A percentile compares a stretch with the other conserved stretches of the same genome.
phyloP scores from a whole-genome alignment of 1,284 basidiomycete species.

The Tilletiopsis washingtonensis region DNA sequence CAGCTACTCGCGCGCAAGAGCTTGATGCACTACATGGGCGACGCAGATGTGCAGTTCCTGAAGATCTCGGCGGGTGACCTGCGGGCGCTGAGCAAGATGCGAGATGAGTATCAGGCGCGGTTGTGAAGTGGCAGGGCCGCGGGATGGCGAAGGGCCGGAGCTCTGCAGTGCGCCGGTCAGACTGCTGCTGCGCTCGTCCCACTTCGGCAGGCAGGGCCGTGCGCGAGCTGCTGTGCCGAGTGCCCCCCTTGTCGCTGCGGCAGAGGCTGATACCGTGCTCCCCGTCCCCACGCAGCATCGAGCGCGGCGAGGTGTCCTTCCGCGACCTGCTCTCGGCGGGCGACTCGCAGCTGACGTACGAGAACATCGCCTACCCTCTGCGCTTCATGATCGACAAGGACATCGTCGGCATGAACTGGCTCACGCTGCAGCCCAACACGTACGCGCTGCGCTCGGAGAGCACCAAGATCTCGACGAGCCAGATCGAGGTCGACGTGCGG shows the following conservation, averaged over 20 bases:
- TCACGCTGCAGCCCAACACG: constrained; percentile 29
- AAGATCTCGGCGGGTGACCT: constrained; percentile 39
- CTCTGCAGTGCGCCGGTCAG: too few species aligned
- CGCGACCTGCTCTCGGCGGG: constrained; percentile 40
- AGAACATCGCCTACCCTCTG: constrained; percentile 44
- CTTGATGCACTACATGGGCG: constrained; percentile 41
- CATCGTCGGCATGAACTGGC: constrained; percentile 48
- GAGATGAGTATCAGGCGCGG: constrained; percentile 13
- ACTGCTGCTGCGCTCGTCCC: too few species aligned
- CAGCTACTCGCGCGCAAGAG: constrained; percentile 35
- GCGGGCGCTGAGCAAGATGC: constrained; percentile 31
- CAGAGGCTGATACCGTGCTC: not conserved
- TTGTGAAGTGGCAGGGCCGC: too few species aligned
- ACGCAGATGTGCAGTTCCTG: constrained; percentile 41
- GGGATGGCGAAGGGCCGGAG: too few species aligned
- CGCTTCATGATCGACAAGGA: constrained; percentile 46
- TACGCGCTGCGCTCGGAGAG: constrained; percentile 34
- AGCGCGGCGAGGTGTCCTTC: constrained; percentile 43
- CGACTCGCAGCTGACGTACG: constrained; percentile 37
- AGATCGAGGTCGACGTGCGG: constrained; percentile 44
- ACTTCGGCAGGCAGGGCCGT: too few species aligned
- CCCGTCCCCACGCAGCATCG: constrained; percentile 20
- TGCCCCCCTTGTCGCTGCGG: too few species aligned
- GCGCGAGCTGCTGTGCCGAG: too few species aligned
- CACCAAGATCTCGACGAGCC: constrained; percentile 32